Evolutionary conservation across 2,329 filamentous ascomycete species (phyloP).

Genomic region (Keithomyces neogunnii): DNA sequence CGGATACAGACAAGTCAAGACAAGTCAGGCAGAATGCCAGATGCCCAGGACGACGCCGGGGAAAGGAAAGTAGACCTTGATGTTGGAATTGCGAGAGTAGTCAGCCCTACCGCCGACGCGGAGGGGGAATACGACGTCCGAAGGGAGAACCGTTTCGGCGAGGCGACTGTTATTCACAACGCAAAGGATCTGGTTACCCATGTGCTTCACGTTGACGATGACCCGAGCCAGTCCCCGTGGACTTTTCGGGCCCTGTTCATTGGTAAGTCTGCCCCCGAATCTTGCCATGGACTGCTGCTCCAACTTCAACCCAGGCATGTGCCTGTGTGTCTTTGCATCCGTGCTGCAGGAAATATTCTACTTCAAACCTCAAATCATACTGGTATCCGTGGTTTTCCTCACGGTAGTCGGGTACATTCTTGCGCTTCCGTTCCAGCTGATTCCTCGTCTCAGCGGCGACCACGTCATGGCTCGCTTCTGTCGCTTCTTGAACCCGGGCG

Average conservation of each 20-base stretch:
- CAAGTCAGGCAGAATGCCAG: background rate
- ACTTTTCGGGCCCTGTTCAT: constrained; percentile 15
- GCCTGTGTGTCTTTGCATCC: constrained; percentile 10
- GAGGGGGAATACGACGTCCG: background rate
- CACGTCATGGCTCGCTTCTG: constrained; percentile 7
- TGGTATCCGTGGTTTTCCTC: constrained; percentile 16
- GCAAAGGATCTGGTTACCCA: constrained; percentile 15
- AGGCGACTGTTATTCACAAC: constrained; percentile 4
- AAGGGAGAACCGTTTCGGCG: constrained; percentile 3
- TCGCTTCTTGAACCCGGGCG: constrained; percentile 36
- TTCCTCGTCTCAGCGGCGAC: constrained; percentile 8
- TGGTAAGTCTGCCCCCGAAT: constrained; percentile 8
- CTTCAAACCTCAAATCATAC: constrained; percentile 15
- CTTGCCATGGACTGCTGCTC: background rate
- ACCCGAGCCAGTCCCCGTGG: constrained; percentile 14
- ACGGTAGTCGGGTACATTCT: constrained; percentile 14
- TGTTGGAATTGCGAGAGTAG: background rate
- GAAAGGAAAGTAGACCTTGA: background rate
- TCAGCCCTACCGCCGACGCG: background rate
- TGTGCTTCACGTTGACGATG: constrained; percentile 17
- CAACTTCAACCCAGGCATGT: background rate
- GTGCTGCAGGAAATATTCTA: constrained; percentile 16
- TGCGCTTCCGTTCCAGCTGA: constrained; percentile 1
- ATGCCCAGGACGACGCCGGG: no score
- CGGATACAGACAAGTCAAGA: background rate